These are phyloP conservation scores for Rubia tinctorum DNA, from an alignment of 305 asterid species.

Conservation along the genomic window DNA sequence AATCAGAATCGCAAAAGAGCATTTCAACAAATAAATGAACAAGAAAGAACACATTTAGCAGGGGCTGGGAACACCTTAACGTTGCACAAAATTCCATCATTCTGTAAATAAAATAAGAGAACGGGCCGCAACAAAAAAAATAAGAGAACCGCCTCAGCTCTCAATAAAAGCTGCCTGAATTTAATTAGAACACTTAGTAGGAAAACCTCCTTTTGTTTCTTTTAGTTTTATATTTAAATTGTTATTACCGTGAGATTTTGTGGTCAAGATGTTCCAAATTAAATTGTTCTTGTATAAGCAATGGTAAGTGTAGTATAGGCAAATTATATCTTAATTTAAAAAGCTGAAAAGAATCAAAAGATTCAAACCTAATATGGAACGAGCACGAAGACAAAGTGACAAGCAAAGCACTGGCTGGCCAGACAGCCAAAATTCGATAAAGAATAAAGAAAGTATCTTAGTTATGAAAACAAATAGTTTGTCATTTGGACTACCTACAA, in stretches of 20 bases:
- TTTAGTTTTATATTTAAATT: too few species aligned
- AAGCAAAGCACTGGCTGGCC: not conserved
- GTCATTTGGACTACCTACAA: not conserved
- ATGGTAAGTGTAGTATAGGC: too few species aligned
- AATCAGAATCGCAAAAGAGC: not conserved
- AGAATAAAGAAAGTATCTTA: not conserved
- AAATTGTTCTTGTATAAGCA: too few species aligned
- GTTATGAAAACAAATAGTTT: not conserved
- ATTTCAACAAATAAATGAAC: not conserved
- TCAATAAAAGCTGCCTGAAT: not conserved
- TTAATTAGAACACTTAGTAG: not conserved
- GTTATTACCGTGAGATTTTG: not conserved
- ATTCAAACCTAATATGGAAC: not conserved
- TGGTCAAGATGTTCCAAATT: not conserved
- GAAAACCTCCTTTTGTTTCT: not conserved
- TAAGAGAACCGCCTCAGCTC: not conserved
- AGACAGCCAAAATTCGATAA: not conserved
- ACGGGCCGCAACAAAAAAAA: not conserved
- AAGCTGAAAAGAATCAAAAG: not conserved
- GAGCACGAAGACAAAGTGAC: not conserved
- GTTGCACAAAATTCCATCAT: not conserved
- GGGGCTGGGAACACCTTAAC: not conserved
- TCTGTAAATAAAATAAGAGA: not conserved
- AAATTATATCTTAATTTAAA: not conserved
- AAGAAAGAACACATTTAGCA: not conserved